Base-by-base conservation (phyloP, 2,329 filamentous ascomycete species). In the Botrytis galanthina region DNA sequence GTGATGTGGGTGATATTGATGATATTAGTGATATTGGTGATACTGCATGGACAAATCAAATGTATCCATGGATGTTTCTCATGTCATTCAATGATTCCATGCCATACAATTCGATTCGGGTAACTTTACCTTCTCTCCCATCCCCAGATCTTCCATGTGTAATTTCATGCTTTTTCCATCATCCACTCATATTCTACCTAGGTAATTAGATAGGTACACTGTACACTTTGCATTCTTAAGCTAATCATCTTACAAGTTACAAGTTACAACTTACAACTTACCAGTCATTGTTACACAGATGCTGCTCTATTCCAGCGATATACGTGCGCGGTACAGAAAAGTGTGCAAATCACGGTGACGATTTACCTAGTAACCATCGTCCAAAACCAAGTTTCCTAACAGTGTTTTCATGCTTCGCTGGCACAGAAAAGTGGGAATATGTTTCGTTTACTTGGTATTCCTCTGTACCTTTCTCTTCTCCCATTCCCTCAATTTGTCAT, bases 401-500 rank as follows among this genome's bases (percentile, higher is more conserved):
- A 46, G 18, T 44, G 44, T 4, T 22, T 10, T 37, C 22, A 51
- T 67, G 63, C 63, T 67, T 51, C 32, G 63, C 46, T 67, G 63
- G 44, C 63, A 67, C 37, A 51, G 44, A 51, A 67, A 67, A 67
- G 63, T 67, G 63, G 63, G 63, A 67, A 51, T 32, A 1, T 37
- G 48, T 67, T 48, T 44, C 48, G 51, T 29, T 51, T 10, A 48
- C 63, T 48, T 16, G 42, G 32, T 46, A 9, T 48, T 46, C 29
- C 51, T 57, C 51, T 57, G 51, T 18, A 29, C n/a, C 29, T 29
- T 57, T 57, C 51, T 18, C n/a, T 66, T 37, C 29, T 32, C 42
- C 18, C 18, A 3, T 26, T 48, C 26, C 62, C 26, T 46, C n/a
- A 64, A 32, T 29, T 20, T 64, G 18, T 46, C n/a, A 64, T 14